Evolutionary conservation across 2,329 filamentous ascomycete genomes (phyloP).

Genomic region (Akanthomyces uredinophilus): DNA sequence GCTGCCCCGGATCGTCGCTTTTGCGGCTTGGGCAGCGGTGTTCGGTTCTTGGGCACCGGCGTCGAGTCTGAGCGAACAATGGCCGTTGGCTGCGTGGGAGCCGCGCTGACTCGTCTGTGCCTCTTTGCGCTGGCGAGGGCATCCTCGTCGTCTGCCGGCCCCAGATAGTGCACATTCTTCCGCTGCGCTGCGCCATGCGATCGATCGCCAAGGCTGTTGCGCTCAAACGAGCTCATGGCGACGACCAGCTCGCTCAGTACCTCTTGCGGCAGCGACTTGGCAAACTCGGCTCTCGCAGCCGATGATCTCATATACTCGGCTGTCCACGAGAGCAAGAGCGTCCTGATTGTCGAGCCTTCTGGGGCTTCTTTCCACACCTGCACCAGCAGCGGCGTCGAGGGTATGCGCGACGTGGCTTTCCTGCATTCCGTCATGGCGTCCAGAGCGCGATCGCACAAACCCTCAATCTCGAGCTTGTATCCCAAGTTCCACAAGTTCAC

Average conservation of each 20-base stretch:
- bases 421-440: slow-evolving; percentile 54
- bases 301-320: slow-evolving; percentile 59
- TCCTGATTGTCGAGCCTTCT: slow-evolving; percentile 54
- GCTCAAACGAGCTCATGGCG: slow-evolving; percentile 53
- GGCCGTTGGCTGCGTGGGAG: slow-evolving; percentile 7
- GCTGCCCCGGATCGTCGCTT: slow-evolving; percentile 35
- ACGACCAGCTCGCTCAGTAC: slow-evolving; percentile 59
- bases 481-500: slow-evolving; percentile 55
- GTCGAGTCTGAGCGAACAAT: slow-evolving; percentile 19
- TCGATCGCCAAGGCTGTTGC: slow-evolving; percentile 29
- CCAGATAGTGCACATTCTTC: slow-evolving; percentile 47
- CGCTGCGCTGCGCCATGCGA: slow-evolving; percentile 23
- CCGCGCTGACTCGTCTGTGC: slow-evolving; percentile 35
- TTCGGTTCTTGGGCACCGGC: slow-evolving; percentile 21
- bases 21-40: slow-evolving; percentile 30
- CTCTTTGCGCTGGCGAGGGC: slow-evolving; percentile 30
- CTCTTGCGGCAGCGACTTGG: slow-evolving; percentile 55
- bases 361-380: slow-evolving; percentile 59
- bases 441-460: slow-evolving; percentile 51
- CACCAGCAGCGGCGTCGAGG: slow-evolving; percentile 53
- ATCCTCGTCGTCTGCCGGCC: slow-evolving; percentile 39
- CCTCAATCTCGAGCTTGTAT: slow-evolving; percentile 45
- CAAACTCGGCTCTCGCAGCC: slow-evolving; percentile 51
- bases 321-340: slow-evolving; percentile 55
- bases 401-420: slow-evolving; percentile 48